Evolutionary conservation across 2,329 filamentous ascomycete species (phyloP).

Genomic region (Diplodia intermedia): DNA sequence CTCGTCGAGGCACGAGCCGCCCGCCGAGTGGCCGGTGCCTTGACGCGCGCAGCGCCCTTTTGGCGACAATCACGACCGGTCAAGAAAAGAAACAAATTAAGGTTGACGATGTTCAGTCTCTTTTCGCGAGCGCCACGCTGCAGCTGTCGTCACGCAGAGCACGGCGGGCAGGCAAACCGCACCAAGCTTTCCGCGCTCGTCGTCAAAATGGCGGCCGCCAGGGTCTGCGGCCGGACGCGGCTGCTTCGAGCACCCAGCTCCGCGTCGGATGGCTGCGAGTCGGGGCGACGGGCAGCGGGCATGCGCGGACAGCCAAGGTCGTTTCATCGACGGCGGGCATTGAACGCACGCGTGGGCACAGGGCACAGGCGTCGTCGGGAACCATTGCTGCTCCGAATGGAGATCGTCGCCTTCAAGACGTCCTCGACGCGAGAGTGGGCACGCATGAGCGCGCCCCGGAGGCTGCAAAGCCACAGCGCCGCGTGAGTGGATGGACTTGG

Average conservation of each 20-base stretch:
- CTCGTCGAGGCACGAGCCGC: too few relatives aligned
- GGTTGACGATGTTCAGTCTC: slow-evolving; percentile 15
- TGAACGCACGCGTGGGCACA: slow-evolving; percentile 5
- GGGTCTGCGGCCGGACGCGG: background rate
- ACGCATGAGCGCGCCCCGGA: background rate
- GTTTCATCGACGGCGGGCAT: slow-evolving; percentile 29
- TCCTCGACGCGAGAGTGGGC: background rate
- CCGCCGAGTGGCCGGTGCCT: background rate
- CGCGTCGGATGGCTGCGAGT: slow-evolving; percentile 10
- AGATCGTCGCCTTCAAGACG: background rate
- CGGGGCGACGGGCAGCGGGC: slow-evolving; percentile 10
- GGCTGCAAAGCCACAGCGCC: background rate
- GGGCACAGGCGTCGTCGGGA: background rate
- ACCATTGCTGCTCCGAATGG: background rate
- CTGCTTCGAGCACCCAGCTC: slow-evolving; percentile 25
- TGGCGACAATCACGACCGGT: background rate
- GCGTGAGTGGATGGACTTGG: background rate
- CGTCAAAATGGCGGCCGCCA: background rate
- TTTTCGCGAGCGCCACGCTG: background rate
- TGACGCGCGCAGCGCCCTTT: background rate
- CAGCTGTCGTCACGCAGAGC: background rate
- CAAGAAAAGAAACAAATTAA: slow-evolving; percentile 15
- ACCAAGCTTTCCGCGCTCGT: slow-evolving; percentile 18
- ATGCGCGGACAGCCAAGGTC: background rate
- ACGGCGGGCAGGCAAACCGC: slow-evolving; percentile 11